These are phyloP conservation scores for Boletus eberwhitei DNA, from an alignment of 768 basidiomycete species.

Conservation along the genomic window DNA sequence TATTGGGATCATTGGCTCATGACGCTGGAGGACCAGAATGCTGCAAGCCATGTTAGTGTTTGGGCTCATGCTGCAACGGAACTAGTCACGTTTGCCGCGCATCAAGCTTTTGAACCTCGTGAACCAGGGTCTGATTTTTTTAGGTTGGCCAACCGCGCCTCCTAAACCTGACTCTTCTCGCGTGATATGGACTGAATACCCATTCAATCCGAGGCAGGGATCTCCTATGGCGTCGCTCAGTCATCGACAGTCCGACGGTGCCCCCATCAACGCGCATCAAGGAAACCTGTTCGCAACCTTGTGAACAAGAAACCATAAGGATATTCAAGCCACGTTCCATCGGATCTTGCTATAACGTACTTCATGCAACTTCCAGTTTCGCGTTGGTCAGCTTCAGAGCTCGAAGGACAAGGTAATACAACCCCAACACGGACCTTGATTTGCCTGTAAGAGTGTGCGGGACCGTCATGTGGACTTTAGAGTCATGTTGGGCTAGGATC, in stretches of 20 bases:
- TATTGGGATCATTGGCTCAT: constrained; percentile 2
- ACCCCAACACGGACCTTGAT: constrained; percentile 17
- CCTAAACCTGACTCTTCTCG: background rate
- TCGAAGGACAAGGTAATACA: constrained; percentile 35
- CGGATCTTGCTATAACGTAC: constrained; percentile 26
- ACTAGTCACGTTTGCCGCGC: constrained; percentile 21
- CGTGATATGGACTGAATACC: constrained; percentile 17
- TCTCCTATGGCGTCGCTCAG: constrained; percentile 10
- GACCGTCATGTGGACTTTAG: constrained; percentile 6
- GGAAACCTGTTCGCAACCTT: background rate
- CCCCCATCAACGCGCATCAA: constrained; percentile 29
- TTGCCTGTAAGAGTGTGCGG: constrained; percentile 1
- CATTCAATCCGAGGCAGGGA: constrained; percentile 30
- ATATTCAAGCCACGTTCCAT: constrained; percentile 3
- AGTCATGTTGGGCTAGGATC: constrained; percentile 19
- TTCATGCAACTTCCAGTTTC: constrained; percentile 34
- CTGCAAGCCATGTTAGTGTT: background rate
- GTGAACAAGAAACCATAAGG: background rate
- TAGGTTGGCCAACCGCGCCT: background rate
- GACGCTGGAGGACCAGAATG: background rate
- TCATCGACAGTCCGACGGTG: constrained; percentile 6
- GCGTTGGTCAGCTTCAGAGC: constrained; percentile 34
- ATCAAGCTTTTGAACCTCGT: background rate
- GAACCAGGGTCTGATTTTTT: constrained; percentile 13
- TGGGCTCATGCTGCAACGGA: constrained; percentile 13